Percentiles rank a stretch among this genome's conserved stretches.
phyloP scores from a whole-genome alignment of 2,329 filamentous ascomycete species.

The Fusarium aywerte region DNA sequence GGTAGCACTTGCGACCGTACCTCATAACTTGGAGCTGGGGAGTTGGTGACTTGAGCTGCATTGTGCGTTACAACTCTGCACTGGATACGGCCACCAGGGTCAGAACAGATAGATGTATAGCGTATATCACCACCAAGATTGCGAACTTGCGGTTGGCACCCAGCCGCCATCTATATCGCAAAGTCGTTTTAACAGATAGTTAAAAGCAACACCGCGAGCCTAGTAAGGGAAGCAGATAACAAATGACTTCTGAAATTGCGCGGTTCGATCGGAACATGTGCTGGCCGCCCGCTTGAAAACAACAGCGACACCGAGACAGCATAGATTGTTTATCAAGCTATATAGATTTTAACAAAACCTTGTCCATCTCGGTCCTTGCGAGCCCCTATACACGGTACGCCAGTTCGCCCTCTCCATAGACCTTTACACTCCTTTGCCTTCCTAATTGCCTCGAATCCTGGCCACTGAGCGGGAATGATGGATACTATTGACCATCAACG shows the following conservation, averaged over 20 bases:
- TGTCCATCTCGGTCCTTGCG: neutral
- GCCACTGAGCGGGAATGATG: conserved; percentile 17
- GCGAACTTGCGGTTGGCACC: neutral
- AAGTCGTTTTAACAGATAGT: neutral
- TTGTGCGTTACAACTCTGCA: neutral
- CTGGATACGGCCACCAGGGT: neutral
- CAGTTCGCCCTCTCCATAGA: conserved; percentile 21
- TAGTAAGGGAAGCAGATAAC: too few species aligned
- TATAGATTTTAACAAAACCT: conserved; percentile 2
- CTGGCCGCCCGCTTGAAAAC: neutral
- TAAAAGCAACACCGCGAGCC: neutral
- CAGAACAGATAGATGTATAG: too few species aligned
- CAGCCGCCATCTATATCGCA: neutral
- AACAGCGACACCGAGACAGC: neutral
- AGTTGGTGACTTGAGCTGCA: neutral
- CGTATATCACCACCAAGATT: too few species aligned
- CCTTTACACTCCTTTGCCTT: conserved; percentile 13
- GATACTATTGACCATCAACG: conserved; percentile 20
- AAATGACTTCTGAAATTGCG: too few species aligned
- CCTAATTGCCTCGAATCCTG: conserved; percentile 14
- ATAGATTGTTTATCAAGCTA: conserved; percentile 11
- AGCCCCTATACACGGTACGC: conserved; percentile 15
- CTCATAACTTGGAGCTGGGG: neutral
- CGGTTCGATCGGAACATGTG: too few species aligned
- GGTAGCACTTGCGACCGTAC: neutral